These are phyloP conservation scores for Glonium stellatum DNA, from an alignment of 495 filamentous ascomycete species.

Conservation along the genomic window DNA sequence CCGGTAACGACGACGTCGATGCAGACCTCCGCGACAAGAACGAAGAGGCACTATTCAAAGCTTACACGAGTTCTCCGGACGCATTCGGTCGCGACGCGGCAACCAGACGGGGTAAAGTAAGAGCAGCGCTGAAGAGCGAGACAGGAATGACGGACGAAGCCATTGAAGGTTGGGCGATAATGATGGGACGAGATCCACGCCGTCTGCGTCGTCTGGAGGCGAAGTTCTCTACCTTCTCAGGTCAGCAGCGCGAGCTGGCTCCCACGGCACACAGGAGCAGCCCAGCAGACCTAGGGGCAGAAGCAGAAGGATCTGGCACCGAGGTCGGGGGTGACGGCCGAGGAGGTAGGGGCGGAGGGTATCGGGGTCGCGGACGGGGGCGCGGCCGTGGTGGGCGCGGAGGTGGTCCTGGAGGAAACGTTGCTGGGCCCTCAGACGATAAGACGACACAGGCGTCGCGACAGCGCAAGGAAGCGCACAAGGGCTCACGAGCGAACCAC, in stretches of 20 bases:
- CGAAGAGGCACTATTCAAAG: conserved; percentile 53
- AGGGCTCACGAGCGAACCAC: conserved; percentile 42
- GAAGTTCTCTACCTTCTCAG: conserved; percentile 54
- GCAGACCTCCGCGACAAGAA: conserved; percentile 26
- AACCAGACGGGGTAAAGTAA: conserved; percentile 55
- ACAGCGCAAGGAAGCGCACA: conserved; percentile 57
- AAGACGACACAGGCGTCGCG: conserved; percentile 50
- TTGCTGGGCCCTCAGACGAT: conserved; percentile 52
- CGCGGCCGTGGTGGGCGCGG: conserved; percentile 43
- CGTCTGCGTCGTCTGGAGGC: conserved; percentile 58
- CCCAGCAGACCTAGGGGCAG: conserved; percentile 41
- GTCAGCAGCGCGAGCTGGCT: conserved; percentile 53
- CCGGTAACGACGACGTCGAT: conserved; percentile 31
- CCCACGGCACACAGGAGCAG: conserved; percentile 56
- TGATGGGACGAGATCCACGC: conserved; percentile 67
- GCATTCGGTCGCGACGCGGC: conserved; percentile 62
- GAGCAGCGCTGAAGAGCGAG: conserved; percentile 60
- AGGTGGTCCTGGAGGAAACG: conserved; percentile 49
- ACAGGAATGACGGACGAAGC: conserved; percentile 90
- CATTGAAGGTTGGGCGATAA: conserved; percentile 89
- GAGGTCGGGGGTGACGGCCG: conserved; percentile 40
- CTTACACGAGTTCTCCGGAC: conserved; percentile 54
- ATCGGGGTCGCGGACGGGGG: conserved; percentile 43
- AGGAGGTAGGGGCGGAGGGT: conserved; percentile 47
- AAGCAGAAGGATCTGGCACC: conserved; percentile 37